Base-by-base conservation (phyloP, 1,139 yeast species). In the Zygoascus hellenicus region DNA sequence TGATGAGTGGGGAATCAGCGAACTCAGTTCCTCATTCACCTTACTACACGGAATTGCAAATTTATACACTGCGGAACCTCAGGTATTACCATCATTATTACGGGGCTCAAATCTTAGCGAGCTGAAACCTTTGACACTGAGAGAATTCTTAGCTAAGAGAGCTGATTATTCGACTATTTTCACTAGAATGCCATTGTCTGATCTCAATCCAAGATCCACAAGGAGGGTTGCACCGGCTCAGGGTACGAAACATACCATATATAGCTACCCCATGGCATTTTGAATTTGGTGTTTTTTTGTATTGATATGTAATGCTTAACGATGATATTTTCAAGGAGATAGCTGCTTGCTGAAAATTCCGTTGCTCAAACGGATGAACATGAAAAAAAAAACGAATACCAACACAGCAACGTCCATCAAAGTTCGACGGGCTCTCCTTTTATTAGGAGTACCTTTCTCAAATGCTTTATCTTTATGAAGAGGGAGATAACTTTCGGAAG, bases 11-110 rank as follows among this genome's bases (percentile, higher is more conserved):
- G 73, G 71, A 5, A 71, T 85, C 28, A 72, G 75, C 2, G 81
- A 77, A 46, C 68, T 89, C 35, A 72, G 82, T n/a, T 85, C 80
- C 37, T 76, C 78, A 47, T 88, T 85, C 67, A 80, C 78, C 44
- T 72, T 88, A 9, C 68, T 90, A 53, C 81, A 88, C 60, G 96
- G 89, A 55, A 78, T 90, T 51, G 90, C 94, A 34, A 88, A 87
- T 59, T 70, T 90, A 54, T 90, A 83, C 62, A 84, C 95, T 0
- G 95, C 87, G 11, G 89, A 83, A 42, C 79, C 83, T 1, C 81
- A 78, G 45, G 77, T 87, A 57, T 71, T 90, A 51, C 81, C 81
- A 54, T 85, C 95, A 0, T 74, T 90, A 60, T 80, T 90, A 2
- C 79, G 84, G 39, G 96, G 89, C 57, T 95, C 96, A 2, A 86